These are phyloP conservation scores for Zoysia matrella DNA, from an alignment of 202 grass and related monocot genomes.

Conservation along the genomic window DNA sequence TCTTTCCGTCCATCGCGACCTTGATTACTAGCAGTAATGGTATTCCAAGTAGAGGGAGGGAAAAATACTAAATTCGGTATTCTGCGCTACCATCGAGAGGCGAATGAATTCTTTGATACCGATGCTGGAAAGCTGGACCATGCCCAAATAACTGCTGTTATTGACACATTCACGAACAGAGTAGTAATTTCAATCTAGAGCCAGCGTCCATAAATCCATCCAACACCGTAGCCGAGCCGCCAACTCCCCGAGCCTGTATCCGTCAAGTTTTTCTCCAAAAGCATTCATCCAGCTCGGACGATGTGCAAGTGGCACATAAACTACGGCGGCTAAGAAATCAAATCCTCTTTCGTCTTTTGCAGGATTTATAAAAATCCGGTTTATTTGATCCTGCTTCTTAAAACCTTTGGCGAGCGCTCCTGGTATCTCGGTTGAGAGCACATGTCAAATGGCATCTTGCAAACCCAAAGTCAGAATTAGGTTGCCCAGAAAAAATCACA, in stretches of 20 bases:
- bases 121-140: not conserved
- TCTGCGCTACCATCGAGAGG: not conserved
- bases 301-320: slow-evolving; percentile 26
- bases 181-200: not conserved
- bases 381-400: slow-evolving; percentile 5
- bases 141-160: slow-evolving; percentile 13
- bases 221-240: not conserved
- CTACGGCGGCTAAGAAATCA: slow-evolving; percentile 18
- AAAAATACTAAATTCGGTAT: not conserved
- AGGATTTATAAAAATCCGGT: not conserved
- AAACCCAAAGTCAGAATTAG: not conserved
- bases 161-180: slow-evolving; percentile 4
- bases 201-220: not conserved
- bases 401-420: not conserved
- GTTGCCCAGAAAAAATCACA: not conserved
- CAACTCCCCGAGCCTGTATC: slow-evolving; percentile 15
- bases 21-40: not conserved
- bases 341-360: slow-evolving; percentile 19
- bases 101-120: not conserved
- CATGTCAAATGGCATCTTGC: not conserved
- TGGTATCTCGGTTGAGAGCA: not conserved
- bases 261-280: slow-evolving; percentile 42
- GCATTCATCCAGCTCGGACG: slow-evolving; percentile 24
- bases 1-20: not conserved
- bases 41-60: not conserved